Evolutionary conservation across 1,139 yeast species (phyloP).

Genomic region (Kazachstania sp.): DNA sequence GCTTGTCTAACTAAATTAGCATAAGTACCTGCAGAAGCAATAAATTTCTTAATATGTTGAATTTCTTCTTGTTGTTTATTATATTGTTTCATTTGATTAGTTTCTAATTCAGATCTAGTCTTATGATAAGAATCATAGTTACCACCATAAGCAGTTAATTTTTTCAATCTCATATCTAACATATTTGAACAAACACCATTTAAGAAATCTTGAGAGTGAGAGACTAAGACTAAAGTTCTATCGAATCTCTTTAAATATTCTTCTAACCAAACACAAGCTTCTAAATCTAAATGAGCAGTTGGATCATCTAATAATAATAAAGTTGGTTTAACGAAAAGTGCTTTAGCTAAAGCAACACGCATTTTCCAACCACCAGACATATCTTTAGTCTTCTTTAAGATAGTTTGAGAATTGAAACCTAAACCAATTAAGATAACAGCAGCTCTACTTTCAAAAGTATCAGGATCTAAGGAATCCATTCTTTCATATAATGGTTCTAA

Average conservation of each 20-base stretch:
- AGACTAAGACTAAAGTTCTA: constrained; percentile 85
- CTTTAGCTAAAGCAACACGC: constrained; percentile 72
- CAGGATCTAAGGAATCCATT: constrained; percentile 91
- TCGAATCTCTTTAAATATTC: constrained; percentile 93
- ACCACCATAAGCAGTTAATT: constrained; percentile 81
- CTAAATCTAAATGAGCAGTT: constrained; percentile 98
- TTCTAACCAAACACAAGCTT: constrained; percentile 99
- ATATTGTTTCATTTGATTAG: constrained; percentile 97
- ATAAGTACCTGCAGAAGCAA: constrained; percentile 99
- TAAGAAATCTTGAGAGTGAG: constrained; percentile 98
- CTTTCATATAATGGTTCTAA: constrained; percentile 89
- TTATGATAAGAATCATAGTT: constrained; percentile 94
- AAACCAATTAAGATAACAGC: constrained; percentile 93
- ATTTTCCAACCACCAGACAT: constrained; percentile 97
- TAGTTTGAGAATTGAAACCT: constrained; percentile 84
- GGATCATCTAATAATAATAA: constrained; percentile 89
- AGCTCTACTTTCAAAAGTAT: constrained; percentile 94
- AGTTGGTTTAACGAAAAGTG: constrained; percentile 81
- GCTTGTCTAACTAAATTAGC: constrained; percentile 99
- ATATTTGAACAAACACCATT: constrained; percentile 97
- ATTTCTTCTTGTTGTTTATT: constrained; percentile 97
- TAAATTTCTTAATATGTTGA: constrained; percentile 94
- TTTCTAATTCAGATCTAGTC: constrained; percentile 89
- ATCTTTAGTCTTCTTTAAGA: constrained; percentile 86
- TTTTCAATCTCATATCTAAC: constrained; percentile 86